Conservation (phyloP, 225 moss, liverwort and hornwort genomes). For the Antitrichia curtipendula region DNA sequence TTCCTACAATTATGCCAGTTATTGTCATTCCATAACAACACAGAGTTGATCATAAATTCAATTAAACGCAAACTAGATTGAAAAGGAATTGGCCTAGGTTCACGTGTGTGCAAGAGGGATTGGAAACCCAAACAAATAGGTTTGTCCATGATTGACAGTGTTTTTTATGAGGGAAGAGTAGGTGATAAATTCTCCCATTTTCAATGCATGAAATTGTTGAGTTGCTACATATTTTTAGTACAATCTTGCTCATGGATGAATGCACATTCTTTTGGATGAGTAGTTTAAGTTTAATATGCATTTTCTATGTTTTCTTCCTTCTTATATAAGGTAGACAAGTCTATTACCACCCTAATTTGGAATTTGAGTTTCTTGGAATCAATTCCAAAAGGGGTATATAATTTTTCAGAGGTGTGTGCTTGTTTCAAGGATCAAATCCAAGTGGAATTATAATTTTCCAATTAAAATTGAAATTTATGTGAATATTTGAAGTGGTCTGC, state of each 20-base stretch:
- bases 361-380: too few species aligned
- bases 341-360: too few species aligned
- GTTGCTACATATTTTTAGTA: neutral
- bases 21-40: neutral
- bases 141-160: rapidly evolving
- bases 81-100: neutral
- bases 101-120: too few species aligned
- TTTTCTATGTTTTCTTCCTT: neutral
- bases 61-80: neutral
- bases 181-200: neutral
- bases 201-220: too few species aligned
- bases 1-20: neutral
- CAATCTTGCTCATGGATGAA: too few species aligned
- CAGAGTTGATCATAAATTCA: neutral
- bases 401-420: too few species aligned
- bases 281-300: neutral
- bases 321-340: too few species aligned
- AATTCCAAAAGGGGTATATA: too few species aligned
- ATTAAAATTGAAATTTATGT: too few species aligned
- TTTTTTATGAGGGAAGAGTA: neutral
- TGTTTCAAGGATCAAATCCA: too few species aligned
- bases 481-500: too few species aligned
- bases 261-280: neutral
- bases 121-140: neutral
- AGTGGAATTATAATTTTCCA: too few species aligned